Evolutionary conservation across 1,284 basidiomycete species (phyloP).

Genomic region (Coniferiporia weirii): DNA sequence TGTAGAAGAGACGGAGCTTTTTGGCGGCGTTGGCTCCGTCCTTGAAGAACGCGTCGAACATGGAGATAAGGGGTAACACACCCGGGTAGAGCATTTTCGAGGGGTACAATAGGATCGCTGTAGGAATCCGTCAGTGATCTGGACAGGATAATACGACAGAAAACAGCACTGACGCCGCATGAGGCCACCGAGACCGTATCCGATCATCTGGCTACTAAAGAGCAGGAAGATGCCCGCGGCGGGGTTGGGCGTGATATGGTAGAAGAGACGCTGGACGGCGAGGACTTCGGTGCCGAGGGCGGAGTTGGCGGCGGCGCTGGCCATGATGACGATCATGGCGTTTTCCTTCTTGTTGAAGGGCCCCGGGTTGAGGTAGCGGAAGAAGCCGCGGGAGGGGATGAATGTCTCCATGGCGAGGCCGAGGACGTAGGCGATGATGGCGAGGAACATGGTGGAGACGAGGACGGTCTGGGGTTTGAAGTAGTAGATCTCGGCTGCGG

Average conservation of each 20-base stretch:
- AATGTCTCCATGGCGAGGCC: slow-evolving; percentile 25
- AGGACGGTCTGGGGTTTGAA: slow-evolving; percentile 26
- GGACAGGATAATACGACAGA: not conserved
- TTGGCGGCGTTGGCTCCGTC: slow-evolving; percentile 27
- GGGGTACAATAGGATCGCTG: slow-evolving; percentile 28
- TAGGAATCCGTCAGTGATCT: not conserved
- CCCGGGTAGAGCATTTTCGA: slow-evolving; percentile 28
- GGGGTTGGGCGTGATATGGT: slow-evolving; percentile 31
- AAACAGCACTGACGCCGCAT: slow-evolving; percentile 23
- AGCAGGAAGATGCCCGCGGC: slow-evolving; percentile 36
- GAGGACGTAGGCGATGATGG: slow-evolving; percentile 26
- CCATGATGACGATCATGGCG: slow-evolving; percentile 27
- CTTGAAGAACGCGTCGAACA: slow-evolving; percentile 30
- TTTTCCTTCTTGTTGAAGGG: slow-evolving; percentile 37
- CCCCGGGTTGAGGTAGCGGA: slow-evolving; percentile 31
- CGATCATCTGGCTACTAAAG: slow-evolving; percentile 45
- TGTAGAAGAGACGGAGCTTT: slow-evolving; percentile 45
- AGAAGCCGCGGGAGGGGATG: slow-evolving; percentile 26
- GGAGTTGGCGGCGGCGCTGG: slow-evolving; percentile 22
- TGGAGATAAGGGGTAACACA: slow-evolving; percentile 29
- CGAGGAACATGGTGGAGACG: slow-evolving; percentile 25
- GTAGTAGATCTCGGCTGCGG: slow-evolving; percentile 23
- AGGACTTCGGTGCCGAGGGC: slow-evolving; percentile 26
- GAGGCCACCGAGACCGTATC: slow-evolving; percentile 43
- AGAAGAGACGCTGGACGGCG: slow-evolving; percentile 38